These are phyloP conservation scores for Coemansia sp. DNA, from an alignment of 192 early-diverging fungal species.

Conservation along the genomic window DNA sequence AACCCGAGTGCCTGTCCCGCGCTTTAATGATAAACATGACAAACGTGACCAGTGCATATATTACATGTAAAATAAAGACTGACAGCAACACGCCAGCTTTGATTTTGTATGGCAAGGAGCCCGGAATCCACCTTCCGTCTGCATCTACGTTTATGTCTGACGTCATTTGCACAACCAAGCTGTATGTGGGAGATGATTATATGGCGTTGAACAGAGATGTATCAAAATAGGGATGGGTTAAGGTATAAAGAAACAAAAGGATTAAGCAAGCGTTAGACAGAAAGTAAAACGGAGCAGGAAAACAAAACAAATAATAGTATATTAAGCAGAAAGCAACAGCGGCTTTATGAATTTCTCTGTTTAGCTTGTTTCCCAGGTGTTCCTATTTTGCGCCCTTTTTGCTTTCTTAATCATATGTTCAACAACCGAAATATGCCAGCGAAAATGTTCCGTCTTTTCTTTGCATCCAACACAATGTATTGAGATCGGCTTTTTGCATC, in stretches of 20 bases:
- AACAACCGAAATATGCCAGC: neutral
- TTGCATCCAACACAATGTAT: neutral
- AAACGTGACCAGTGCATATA: constrained; percentile 33
- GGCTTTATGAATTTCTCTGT: too few relatives aligned
- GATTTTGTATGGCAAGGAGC: constrained; percentile 31
- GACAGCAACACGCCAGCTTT: constrained; percentile 25
- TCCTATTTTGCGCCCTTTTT: too few relatives aligned
- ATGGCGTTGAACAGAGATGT: too few relatives aligned
- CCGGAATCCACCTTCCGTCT: constrained; percentile 16
- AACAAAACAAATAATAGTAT: too few relatives aligned
- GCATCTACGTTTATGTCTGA: neutral
- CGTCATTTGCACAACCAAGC: neutral
- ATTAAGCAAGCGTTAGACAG: too few relatives aligned
- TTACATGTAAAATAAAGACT: constrained; percentile 22
- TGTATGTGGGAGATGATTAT: too few relatives aligned
- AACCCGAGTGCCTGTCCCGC: constrained; percentile 47
- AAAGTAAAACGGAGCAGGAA: too few relatives aligned
- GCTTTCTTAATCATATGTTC: too few relatives aligned
- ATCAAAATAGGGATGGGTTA: too few relatives aligned
- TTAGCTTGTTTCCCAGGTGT: too few relatives aligned
- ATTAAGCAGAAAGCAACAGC: too few relatives aligned
- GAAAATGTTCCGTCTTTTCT: neutral
- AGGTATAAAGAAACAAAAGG: too few relatives aligned
- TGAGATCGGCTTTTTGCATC: neutral
- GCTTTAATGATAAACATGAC: constrained; percentile 41